phyloP scores from a whole-genome alignment of 2,329 filamentous ascomycete genomes.

The Bipolaris gigantea region DNA sequence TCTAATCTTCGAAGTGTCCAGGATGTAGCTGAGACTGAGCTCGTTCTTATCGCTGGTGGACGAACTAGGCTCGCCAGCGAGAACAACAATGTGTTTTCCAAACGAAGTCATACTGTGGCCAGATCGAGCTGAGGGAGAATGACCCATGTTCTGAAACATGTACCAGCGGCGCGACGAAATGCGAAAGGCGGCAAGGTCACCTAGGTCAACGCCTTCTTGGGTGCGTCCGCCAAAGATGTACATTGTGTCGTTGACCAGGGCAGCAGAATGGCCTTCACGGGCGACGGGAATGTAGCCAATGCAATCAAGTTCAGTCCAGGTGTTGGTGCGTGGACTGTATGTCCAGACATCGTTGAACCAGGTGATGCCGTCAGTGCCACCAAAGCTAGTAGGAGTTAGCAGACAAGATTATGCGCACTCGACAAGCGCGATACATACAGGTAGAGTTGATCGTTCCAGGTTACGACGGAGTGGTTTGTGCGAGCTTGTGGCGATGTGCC shows the following conservation, averaged over 20 bases:
- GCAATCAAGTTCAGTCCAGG: constrained; percentile 88
- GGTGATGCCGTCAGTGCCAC: constrained; percentile 89
- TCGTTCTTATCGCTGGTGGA: constrained; percentile 79
- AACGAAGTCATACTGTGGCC: constrained; percentile 98
- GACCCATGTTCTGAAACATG: constrained; percentile 99
- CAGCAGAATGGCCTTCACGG: constrained; percentile 90
- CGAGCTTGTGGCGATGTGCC: constrained; percentile 69
- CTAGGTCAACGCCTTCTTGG: constrained; percentile 87
- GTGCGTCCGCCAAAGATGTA: constrained; percentile 97
- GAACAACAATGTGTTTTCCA: constrained; percentile 86
- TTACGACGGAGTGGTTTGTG: constrained; percentile 93
- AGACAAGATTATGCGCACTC: constrained; percentile 44
- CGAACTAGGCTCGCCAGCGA: constrained; percentile 93
- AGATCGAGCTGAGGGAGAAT: constrained; percentile 87
- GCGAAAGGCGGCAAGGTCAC: constrained; percentile 85
- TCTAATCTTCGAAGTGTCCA: constrained; percentile 94
- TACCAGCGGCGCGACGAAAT: constrained; percentile 91
- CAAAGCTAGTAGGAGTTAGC: constrained; percentile 65
- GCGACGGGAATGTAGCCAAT: constrained; percentile 96
- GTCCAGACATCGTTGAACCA: constrained; percentile 99
- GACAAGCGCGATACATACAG: constrained; percentile 58
- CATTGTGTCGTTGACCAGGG: constrained; percentile 96
- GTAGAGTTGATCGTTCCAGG: constrained; percentile 90
- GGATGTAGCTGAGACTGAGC: constrained; percentile 82
- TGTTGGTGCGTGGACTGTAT: constrained; percentile 80